Percentiles rank a stretch among this genome's conserved stretches.
phyloP scores from a whole-genome alignment of 306 rosid species.

The Cicer bijugum region DNA sequence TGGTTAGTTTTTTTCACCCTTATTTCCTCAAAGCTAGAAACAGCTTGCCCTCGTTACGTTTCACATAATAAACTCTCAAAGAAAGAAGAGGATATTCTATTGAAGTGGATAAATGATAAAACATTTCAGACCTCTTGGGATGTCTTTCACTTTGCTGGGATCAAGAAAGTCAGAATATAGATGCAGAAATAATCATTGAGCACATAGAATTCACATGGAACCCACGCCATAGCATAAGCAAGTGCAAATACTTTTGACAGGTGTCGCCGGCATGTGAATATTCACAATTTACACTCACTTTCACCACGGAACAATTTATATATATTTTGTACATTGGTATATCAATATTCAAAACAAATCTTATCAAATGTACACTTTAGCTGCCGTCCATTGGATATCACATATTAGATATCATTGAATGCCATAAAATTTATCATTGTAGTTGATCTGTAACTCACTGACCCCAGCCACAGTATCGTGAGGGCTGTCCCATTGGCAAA shows the following conservation, averaged over 20 bases:
- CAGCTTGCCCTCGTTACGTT: too few species aligned
- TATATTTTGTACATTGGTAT: neutral
- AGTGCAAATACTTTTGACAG: neutral
- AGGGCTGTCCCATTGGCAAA: constrained; percentile 1
- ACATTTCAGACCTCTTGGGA: neutral
- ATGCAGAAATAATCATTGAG: neutral
- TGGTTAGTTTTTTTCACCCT: neutral
- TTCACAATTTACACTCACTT: constrained; percentile 12
- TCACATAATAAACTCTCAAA: neutral
- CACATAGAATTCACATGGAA: neutral
- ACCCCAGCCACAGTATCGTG: constrained; percentile 5
- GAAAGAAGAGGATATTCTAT: neutral
- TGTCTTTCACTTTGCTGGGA: neutral
- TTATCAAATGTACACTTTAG: constrained; percentile 15
- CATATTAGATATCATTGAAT: neutral
- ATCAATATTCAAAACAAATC: constrained; percentile 20
- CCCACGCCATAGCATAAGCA: neutral
- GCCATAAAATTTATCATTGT: constrained; percentile 1
- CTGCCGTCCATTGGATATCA: neutral
- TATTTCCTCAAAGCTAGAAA: neutral
- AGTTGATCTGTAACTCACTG: neutral
- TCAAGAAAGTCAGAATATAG: neutral
- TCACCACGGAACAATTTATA: constrained; percentile 8
- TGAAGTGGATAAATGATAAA: neutral
- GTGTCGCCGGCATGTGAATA: neutral